phyloP scores from a whole-genome alignment of 2,329 filamentous ascomycete genomes.

The Orbilia blumenaviensis region DNA sequence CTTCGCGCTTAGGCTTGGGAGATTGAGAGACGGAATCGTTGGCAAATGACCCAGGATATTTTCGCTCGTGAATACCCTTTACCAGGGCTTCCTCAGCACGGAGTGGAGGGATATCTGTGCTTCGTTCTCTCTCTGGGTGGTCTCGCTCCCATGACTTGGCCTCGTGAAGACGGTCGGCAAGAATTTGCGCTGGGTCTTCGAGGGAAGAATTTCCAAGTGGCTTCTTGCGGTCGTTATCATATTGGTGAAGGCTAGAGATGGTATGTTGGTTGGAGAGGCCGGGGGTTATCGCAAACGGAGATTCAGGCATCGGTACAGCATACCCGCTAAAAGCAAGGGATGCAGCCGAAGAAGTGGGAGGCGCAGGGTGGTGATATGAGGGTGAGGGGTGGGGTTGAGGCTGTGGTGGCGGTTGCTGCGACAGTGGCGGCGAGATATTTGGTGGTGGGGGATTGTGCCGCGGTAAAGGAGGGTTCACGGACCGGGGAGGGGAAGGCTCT shows the following conservation, averaged over 20 bases:
- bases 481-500: constrained; percentile 33
- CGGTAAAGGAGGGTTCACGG: constrained; percentile 8
- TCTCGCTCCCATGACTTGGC: constrained; percentile 44
- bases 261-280: constrained; percentile 59
- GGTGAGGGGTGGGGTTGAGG: constrained; percentile 52
- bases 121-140: constrained; percentile 34
- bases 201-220: constrained; percentile 59
- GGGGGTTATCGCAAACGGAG: constrained; percentile 57
- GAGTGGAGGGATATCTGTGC: constrained; percentile 53
- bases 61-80: constrained; percentile 42
- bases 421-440: constrained; percentile 34
- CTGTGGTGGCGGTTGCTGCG: constrained; percentile 21
- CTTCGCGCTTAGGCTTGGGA: constrained; percentile 47
- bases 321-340: constrained; percentile 57
- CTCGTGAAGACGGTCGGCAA: constrained; percentile 55
- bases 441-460: constrained; percentile 16
- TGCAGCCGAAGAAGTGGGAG: constrained; percentile 53
- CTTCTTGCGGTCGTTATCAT: constrained; percentile 60
- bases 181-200: constrained; percentile 66
- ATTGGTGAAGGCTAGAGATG: constrained; percentile 59
- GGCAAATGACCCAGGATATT: constrained; percentile 35
- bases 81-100: constrained; percentile 52
- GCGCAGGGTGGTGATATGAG: constrained; percentile 55
- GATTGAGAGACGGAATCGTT: constrained; percentile 26
- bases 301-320: constrained; percentile 57